Conservation (phyloP, 495 filamentous ascomycete genomes). For the Lophiostoma macrostomum region DNA sequence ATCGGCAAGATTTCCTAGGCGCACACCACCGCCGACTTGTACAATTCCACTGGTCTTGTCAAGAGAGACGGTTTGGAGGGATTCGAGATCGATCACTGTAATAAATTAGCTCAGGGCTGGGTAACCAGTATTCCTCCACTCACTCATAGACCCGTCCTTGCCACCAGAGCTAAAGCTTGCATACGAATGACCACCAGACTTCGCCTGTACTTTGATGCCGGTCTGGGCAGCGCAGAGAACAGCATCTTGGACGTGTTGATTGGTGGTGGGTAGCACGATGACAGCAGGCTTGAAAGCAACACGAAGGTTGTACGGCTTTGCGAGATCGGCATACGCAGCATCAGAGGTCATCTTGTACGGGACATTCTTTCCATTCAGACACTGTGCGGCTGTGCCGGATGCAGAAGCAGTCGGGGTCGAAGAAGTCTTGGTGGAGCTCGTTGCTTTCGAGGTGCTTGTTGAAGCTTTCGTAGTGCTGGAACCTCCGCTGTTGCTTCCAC, state of each 20-base stretch:
- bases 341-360: slow-evolving; percentile 16
- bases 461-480: slow-evolving; percentile 2
- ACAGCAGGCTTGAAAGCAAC: slow-evolving; percentile 57
- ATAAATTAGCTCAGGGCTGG: no score
- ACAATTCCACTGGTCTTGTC: slow-evolving; percentile 53
- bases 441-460: neutral
- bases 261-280: slow-evolving; percentile 57
- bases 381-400: slow-evolving; percentile 3
- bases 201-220: slow-evolving; percentile 63
- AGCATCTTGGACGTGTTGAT: slow-evolving; percentile 56
- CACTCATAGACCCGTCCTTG: slow-evolving; percentile 49
- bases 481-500: neutral
- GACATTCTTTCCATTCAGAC: slow-evolving; percentile 22
- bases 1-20: slow-evolving; percentile 58
- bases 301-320: slow-evolving; percentile 62
- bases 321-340: slow-evolving; percentile 19
- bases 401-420: slow-evolving; percentile 1
- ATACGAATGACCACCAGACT: slow-evolving; percentile 74
- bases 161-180: slow-evolving; percentile 54
- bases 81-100: slow-evolving; percentile 58
- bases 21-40: slow-evolving; percentile 61
- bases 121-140: neutral
- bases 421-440: neutral
- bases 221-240: slow-evolving; percentile 57
- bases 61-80: slow-evolving; percentile 47